Evolutionary conservation across 2,329 filamentous ascomycete genomes (phyloP), one percentile per base, ranked within the genome.

Genomic region (Chaetomium globosum): DNA sequence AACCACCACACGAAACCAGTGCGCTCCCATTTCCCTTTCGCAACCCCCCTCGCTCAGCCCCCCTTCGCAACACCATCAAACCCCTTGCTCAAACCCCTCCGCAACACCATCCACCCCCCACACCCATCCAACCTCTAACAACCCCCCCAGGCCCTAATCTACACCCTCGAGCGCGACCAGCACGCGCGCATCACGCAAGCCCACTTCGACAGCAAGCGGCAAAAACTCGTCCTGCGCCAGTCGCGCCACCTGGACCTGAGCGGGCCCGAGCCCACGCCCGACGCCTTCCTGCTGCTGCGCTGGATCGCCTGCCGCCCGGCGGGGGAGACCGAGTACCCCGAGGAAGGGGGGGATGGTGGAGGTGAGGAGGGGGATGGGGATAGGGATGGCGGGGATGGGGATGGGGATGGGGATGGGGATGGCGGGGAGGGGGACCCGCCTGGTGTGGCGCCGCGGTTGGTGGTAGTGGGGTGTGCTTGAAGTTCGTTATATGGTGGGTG

Each of bases 91-190:
- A 3, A 43, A 19, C 19, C 19, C 13, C 3, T 16, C 4, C 4
- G 19, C 39, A 19, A 9, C 39, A 12, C 39, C 39, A 1, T n/a
- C 13, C 16, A 43, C 1, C 39, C 19, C 51, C 19, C 21, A 7
- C 6, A 2, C 33, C 33, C 4, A 55, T 21, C 52, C 6, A 8
- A 21, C 30, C 7, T 31, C 4, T 19, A 6, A 2, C 12, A 55
- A 21, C 19, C 28, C 28, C 28, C 19, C 3, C 19, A 59, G 57
- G 57, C 12, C 26, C 26, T 58, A 5, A 33, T 51, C 57, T 59
- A 59, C 46, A 59, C 57, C 31, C 26, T 59, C 46, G 43, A 59
- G 43, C 57, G 57, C n/a, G 57, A 59, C 43, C 26, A 23, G 43
- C 26, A 26, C 46, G 28, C 57, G 4, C 57, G 57, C 31, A 60